Conservation (phyloP, 768 basidiomycete species). For the Tricholoma furcatifolium region DNA sequence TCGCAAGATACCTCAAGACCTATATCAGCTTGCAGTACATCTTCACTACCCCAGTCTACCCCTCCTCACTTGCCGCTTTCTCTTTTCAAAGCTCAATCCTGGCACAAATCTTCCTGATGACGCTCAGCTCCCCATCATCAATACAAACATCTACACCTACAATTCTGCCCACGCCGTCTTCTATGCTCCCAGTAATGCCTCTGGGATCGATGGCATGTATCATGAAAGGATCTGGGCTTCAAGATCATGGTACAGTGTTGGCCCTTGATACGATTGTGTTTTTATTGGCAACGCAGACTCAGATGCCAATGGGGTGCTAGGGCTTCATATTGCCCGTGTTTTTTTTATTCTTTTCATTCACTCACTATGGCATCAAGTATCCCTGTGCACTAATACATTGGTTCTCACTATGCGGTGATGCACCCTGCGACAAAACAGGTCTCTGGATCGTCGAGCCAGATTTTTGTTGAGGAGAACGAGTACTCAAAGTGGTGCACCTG, state of each 20-base stretch:
- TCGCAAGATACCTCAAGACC: neutral
- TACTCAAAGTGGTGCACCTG: neutral
- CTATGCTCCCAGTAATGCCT: too few relatives aligned
- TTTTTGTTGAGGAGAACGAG: too few relatives aligned
- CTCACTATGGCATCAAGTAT: neutral
- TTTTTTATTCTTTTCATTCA: neutral
- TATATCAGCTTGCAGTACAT: constrained; percentile 13
- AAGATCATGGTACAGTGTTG: constrained; percentile 22
- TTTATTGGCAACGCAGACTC: constrained; percentile 22
- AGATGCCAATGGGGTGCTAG: neutral
- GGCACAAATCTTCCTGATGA: constrained; percentile 5
- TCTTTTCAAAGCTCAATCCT: constrained; percentile 23
- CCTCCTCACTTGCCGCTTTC: constrained; percentile 23
- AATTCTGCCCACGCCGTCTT: too few relatives aligned
- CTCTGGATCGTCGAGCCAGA: too few relatives aligned
- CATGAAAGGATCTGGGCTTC: constrained; percentile 25
- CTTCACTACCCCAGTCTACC: constrained; percentile 20
- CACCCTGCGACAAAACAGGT: too few relatives aligned
- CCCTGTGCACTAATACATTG: neutral
- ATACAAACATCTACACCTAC: too few relatives aligned
- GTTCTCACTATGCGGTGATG: neutral
- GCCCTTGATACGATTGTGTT: constrained; percentile 26
- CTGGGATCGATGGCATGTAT: constrained; percentile 21
- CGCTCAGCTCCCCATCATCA: constrained; percentile 17
- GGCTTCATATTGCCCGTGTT: constrained; percentile 5